Base-by-base conservation (phyloP, 2,329 filamentous ascomycete genomes). In the Aurifilum marmelostoma region DNA sequence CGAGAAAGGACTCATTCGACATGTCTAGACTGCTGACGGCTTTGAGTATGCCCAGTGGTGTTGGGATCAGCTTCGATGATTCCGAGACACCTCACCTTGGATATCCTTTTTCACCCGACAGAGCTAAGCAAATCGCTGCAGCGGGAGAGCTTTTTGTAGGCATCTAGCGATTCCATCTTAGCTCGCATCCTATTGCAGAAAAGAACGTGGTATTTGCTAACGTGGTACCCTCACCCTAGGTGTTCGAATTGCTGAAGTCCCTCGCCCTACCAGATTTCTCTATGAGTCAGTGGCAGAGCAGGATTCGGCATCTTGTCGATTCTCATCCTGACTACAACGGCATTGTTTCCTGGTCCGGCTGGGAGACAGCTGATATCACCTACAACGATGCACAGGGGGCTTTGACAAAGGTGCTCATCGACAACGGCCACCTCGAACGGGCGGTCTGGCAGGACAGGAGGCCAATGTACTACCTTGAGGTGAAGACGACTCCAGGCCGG, bases 391-490 rank as follows among this genome's bases (percentile, higher is more conserved):
- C 27, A 0, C 37, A 72, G 3, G 73, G 80, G 29, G 64, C 41
- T 0, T 69, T 83, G 67, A 82, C 83, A 1, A 61, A 67, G 1
- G 47, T 78, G 5, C 69, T 84, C 2, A 73, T 80, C 3, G 72
- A 76, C 8, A 74, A 74, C n/a, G 77, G 78, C 2, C 78, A 82
- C 65, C 73, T 81, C 0, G 68, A 72, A 8, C 37, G 58, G 29
- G 68, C 71, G 1, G 67, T 59, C 3, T 82, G 79, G 77, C 37
- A 52, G 14, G 72, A 59, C 14, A 70, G 68, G 63, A 72, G 63
- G 3, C 82, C 79, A 0, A 71, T 77, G 41, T 87, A 84, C 71
- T 81, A 79, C 29, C 80, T 87, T 2, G 85, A 87, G 67, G 84
- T 87, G 47, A 87, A 87, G 72, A 79, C 83, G 0, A 86, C 84